Evolutionary conservation across 2,329 filamentous ascomycete species (phyloP).

Genomic region (Monilinia fructicola): DNA sequence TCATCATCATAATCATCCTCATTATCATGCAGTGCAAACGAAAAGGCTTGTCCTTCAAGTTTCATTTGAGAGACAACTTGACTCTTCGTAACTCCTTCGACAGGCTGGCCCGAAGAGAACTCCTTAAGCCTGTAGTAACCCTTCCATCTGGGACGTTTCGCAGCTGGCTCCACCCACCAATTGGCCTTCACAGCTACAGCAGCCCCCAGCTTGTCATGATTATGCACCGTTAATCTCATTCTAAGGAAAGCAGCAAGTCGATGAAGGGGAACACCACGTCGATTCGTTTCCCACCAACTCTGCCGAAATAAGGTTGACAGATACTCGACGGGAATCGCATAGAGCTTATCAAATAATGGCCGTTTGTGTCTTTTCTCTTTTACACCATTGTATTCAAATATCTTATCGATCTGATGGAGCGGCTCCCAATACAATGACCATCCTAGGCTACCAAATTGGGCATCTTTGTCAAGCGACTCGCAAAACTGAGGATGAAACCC

Average conservation of each 20-base stretch:
- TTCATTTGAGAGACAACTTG: constrained; percentile 12
- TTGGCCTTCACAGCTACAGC: constrained; percentile 13
- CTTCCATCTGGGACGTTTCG: constrained; percentile 5
- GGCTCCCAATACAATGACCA: constrained; percentile 22
- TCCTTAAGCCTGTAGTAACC: constrained; percentile 7
- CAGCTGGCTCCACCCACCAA: constrained; percentile 2
- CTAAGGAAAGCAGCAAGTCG: constrained; percentile 5
- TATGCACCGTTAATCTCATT: neutral
- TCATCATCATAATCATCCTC: constrained; percentile 8
- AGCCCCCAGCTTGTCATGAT: too few species aligned
- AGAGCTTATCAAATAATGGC: constrained; percentile 5
- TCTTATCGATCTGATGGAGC: neutral
- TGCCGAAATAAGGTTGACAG: constrained; percentile 5
- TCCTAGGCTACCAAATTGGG: constrained; percentile 17
- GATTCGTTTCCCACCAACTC: constrained; percentile 8
- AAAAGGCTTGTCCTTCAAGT: neutral
- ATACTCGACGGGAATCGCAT: constrained; percentile 11
- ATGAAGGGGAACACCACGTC: constrained; percentile 4
- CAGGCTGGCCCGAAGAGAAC: constrained; percentile 12
- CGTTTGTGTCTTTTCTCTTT: constrained; percentile 5
- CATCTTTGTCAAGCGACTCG: neutral
- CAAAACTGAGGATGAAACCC: constrained; percentile 30
- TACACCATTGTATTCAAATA: neutral
- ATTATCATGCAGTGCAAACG: constrained; percentile 1
- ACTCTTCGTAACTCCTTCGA: constrained; percentile 4